These are phyloP conservation scores for Aureobasidium musti DNA, from an alignment of 2,329 filamentous ascomycete genomes.

Conservation along the genomic window DNA sequence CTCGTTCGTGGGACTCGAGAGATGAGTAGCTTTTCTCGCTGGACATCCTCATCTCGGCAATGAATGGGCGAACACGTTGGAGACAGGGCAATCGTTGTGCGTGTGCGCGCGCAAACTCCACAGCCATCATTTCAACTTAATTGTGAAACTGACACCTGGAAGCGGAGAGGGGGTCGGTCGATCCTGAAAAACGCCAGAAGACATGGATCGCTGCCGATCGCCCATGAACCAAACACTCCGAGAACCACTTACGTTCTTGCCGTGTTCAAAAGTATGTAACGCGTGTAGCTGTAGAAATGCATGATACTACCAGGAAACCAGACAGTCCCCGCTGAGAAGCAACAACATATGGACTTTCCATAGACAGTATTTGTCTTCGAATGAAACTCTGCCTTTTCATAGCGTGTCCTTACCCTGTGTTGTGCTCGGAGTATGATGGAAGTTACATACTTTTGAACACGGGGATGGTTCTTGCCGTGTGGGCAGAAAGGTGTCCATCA, in stretches of 20 bases:
- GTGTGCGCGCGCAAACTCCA: constrained; percentile 13
- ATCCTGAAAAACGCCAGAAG: constrained; percentile 22
- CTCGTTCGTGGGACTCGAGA: not conserved
- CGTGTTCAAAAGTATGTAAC: too few relatives aligned
- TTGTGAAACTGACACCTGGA: constrained; percentile 26
- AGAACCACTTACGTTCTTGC: constrained; percentile 8
- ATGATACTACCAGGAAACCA: too few relatives aligned
- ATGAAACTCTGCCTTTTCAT: too few relatives aligned
- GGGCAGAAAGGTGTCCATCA: not conserved
- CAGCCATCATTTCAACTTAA: constrained; percentile 27
- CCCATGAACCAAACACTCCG: constrained; percentile 20
- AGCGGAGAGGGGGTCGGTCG: constrained; percentile 24
- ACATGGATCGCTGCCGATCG: constrained; percentile 22
- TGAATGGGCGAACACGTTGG: not conserved
- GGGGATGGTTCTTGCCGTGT: not conserved
- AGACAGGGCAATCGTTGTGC: constrained; percentile 20
- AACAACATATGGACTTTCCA: too few relatives aligned
- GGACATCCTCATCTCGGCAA: constrained; percentile 1
- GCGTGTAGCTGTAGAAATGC: too few relatives aligned
- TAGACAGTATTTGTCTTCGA: too few relatives aligned
- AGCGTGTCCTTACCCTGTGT: too few relatives aligned
- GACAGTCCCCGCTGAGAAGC: too few relatives aligned
- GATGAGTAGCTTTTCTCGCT: not conserved
- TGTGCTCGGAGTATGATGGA: too few relatives aligned
- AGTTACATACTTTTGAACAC: too few relatives aligned